Evolutionary conservation across 1,284 basidiomycete species (phyloP).

Genomic region (Tilletia horrida): DNA sequence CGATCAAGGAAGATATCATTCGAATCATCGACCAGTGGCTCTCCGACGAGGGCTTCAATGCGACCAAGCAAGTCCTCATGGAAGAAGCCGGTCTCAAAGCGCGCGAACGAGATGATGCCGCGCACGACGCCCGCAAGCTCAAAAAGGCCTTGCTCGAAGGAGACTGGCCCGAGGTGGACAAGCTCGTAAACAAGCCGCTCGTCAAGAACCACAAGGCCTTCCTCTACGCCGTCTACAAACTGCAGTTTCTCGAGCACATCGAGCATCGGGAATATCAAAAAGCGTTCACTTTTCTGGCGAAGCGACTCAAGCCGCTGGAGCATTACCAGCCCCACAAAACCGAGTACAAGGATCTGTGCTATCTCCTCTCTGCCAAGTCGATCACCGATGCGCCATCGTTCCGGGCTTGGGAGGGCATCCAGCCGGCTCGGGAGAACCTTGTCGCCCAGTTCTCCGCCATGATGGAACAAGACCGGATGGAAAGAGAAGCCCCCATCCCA

Average conservation of each 20-base stretch:
- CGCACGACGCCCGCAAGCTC: constrained; percentile 55
- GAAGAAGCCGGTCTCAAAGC: constrained; percentile 55
- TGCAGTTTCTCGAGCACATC: constrained; percentile 58
- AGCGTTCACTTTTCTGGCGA: constrained; percentile 60
- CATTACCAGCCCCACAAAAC: constrained; percentile 60
- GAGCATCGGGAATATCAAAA: constrained; percentile 58
- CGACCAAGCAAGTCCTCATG: constrained; percentile 55
- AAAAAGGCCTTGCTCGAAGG: constrained; percentile 58
- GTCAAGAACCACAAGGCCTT: constrained; percentile 59
- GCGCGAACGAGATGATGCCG: constrained; percentile 48
- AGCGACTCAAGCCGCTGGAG: constrained; percentile 59
- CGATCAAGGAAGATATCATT: constrained; percentile 45
- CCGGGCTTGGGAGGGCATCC: constrained; percentile 59
- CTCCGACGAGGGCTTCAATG: constrained; percentile 54
- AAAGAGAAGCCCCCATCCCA: constrained; percentile 26
- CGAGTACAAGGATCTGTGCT: constrained; percentile 59
- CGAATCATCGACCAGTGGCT: constrained; percentile 58
- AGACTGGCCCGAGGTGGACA: constrained; percentile 58
- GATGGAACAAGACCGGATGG: constrained; percentile 46
- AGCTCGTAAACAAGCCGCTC: constrained; percentile 54
- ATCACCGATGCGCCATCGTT: constrained; percentile 60
- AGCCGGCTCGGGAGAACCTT: constrained; percentile 56
- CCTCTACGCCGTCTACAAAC: constrained; percentile 55
- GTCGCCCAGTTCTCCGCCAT: constrained; percentile 49
- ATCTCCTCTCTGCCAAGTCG: constrained; percentile 57